Percentiles rank a stretch among this genome's conserved stretches.
These are phyloP conservation scores for Cladochytrium tenue DNA, from an alignment of 371 early-diverging fungal genomes.

Conservation along the genomic window DNA sequence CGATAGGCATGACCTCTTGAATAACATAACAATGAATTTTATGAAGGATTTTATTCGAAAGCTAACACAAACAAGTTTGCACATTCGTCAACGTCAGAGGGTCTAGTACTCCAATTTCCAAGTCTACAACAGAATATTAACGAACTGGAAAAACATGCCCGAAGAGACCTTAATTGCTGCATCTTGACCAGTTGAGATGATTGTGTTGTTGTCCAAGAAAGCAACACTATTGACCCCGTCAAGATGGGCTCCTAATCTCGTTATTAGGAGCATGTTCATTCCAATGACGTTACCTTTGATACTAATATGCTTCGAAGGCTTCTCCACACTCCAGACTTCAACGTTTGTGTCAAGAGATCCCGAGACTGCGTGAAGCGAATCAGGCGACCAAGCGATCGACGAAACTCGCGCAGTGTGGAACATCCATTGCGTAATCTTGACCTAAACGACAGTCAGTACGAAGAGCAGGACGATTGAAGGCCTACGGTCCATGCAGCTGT, in stretches of 20 bases:
- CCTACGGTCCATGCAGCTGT: slow-evolving; percentile 52
- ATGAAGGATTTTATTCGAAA: too few relatives aligned
- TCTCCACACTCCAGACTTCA: slow-evolving; percentile 84
- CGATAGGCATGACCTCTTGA: too few relatives aligned
- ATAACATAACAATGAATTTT: too few relatives aligned
- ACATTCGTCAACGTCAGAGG: too few relatives aligned
- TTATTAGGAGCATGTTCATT: background rate
- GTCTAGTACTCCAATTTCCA: background rate
- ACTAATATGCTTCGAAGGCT: slow-evolving; percentile 72
- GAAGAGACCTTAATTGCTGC: slow-evolving; percentile 70
- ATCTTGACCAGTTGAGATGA: slow-evolving; percentile 82
- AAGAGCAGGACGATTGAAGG: background rate
- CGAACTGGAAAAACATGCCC: background rate
- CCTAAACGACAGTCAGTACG: slow-evolving; percentile 15
- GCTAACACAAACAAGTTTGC: too few relatives aligned
- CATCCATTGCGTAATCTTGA: slow-evolving; percentile 76
- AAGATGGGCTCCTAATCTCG: slow-evolving; percentile 67
- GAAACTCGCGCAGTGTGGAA: slow-evolving; percentile 89
- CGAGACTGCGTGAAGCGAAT: slow-evolving; percentile 74
- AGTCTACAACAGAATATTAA: background rate
- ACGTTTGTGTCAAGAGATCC: slow-evolving; percentile 87
- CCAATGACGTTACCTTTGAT: slow-evolving; percentile 56
- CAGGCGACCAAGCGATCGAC: slow-evolving; percentile 75
- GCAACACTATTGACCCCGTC: slow-evolving; percentile 74
- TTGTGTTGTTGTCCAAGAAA: slow-evolving; percentile 65